phyloP scores from a whole-genome alignment of 176 grass and related monocot genomes.

The Hyparrhenia diplandra region DNA sequence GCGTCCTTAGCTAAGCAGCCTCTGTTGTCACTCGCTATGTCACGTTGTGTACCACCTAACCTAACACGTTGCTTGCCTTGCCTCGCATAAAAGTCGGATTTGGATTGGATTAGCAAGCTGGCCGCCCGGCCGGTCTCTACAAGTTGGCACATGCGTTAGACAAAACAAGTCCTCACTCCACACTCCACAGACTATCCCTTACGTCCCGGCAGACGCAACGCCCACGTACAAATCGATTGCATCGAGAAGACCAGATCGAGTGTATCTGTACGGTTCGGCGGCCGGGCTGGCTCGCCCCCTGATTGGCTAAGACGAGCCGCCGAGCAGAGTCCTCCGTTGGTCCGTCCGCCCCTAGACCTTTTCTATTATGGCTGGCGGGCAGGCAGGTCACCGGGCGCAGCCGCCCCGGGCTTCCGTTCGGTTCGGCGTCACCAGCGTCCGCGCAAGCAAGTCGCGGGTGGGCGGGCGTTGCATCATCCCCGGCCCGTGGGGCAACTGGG shows the following conservation, averaged over 20 bases:
- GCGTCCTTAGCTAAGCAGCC: too few species aligned
- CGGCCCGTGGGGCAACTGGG: background rate
- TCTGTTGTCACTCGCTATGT: slow-evolving; percentile 11
- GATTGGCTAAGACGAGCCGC: background rate
- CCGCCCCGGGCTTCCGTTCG: background rate
- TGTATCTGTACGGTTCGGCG: too few species aligned
- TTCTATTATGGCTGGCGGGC: background rate
- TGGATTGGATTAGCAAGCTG: background rate
- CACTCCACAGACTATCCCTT: background rate
- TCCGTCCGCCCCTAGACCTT: background rate
- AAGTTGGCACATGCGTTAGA: slow-evolving; percentile 16
- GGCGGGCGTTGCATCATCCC: too few species aligned
- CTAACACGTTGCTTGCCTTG: slow-evolving; percentile 5
- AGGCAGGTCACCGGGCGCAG: too few species aligned
- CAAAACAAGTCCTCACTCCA: background rate
- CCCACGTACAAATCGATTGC: background rate
- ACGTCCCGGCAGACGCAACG: slow-evolving; percentile 2
- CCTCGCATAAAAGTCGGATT: background rate
- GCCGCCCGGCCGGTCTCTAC: background rate
- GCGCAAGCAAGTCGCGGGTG: too few species aligned
- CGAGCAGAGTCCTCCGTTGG: background rate
- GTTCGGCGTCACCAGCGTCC: background rate
- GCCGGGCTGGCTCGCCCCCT: background rate
- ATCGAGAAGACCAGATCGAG: too few species aligned
- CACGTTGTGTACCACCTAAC: background rate